phyloP scores from a whole-genome alignment of 2,329 filamentous ascomycete species.

The Cladosporium sp. region DNA sequence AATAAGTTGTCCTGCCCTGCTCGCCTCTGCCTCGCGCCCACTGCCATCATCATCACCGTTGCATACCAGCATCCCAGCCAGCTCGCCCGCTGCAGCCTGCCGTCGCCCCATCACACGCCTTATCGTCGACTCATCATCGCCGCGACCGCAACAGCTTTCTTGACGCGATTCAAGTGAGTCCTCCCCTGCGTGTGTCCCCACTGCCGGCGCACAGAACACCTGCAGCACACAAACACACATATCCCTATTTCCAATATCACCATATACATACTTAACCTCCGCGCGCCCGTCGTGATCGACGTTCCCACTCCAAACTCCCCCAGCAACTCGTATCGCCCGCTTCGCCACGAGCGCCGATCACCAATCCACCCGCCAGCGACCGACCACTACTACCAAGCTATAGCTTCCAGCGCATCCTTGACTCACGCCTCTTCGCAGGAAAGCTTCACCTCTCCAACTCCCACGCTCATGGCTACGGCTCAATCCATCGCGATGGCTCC shows the following conservation, averaged over 20 bases:
- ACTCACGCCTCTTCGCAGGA: constrained; percentile 34
- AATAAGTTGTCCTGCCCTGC: not conserved
- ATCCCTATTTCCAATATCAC: not conserved
- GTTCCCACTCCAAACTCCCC: not conserved
- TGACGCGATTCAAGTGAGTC: constrained; percentile 19
- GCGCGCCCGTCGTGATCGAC: constrained; percentile 10
- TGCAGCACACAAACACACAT: constrained; percentile 5
- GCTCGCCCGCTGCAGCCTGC: constrained; percentile 12
- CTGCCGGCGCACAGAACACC: not conserved
- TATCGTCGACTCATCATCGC: constrained; percentile 16
- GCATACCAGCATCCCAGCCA: constrained; percentile 12
- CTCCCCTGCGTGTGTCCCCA: not conserved
- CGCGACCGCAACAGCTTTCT: constrained; percentile 18
- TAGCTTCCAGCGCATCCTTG: constrained; percentile 24
- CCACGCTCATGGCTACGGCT: constrained; percentile 36
- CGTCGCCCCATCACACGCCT: constrained; percentile 14
- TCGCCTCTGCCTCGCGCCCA: not conserved
- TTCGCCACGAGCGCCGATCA: constrained; percentile 18
- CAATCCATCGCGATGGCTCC: constrained; percentile 38
- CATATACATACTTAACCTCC: not conserved
- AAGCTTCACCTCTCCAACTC: constrained; percentile 35
- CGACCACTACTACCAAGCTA: constrained; percentile 13
- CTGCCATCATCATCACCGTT: not conserved
- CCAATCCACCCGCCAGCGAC: not conserved
- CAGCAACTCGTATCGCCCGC: constrained; percentile 5